phyloP scores from a whole-genome alignment of 768 basidiomycete genomes.

The Russula brevipes region DNA sequence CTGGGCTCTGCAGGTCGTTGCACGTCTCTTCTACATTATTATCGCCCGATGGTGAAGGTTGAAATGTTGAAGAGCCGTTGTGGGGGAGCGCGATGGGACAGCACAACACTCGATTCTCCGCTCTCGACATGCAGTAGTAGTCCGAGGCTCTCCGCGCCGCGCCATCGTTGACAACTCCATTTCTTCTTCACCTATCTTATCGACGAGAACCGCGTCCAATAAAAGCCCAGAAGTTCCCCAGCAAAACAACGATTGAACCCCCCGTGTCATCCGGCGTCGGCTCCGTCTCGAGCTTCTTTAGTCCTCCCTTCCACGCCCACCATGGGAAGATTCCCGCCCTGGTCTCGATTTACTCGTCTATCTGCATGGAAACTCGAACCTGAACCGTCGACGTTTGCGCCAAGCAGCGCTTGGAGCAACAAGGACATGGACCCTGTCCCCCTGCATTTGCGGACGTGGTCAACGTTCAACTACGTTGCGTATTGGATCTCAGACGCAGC shows the following conservation, averaged over 20 bases:
- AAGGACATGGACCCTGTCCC: constrained; percentile 77
- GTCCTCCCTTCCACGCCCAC: neutral
- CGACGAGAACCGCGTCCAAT: neutral
- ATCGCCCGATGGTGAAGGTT: no score
- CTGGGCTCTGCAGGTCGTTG: no score
- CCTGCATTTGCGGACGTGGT: constrained; percentile 56
- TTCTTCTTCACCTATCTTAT: neutral
- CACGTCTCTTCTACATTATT: no score
- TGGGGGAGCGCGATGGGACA: no score
- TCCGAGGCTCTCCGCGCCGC: neutral
- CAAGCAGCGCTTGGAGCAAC: constrained; percentile 58
- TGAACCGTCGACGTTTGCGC: constrained; percentile 51
- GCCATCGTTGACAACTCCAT: neutral
- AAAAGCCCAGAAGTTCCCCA: neutral
- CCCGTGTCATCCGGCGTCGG: neutral
- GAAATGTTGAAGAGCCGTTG: no score
- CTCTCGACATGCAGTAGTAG: no score
- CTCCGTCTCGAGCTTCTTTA: neutral
- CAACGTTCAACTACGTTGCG: constrained; percentile 57
- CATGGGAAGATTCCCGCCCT: neutral
- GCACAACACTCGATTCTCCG: no score
- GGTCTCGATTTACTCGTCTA: constrained; percentile 20
- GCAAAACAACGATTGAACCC: no score
- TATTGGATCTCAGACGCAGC: constrained; percentile 46
- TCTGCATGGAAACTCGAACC: constrained; percentile 49